Conservation (phyloP, 2,329 filamentous ascomycete genomes). For the Pseudopyrenochaeta lycopersici region DNA sequence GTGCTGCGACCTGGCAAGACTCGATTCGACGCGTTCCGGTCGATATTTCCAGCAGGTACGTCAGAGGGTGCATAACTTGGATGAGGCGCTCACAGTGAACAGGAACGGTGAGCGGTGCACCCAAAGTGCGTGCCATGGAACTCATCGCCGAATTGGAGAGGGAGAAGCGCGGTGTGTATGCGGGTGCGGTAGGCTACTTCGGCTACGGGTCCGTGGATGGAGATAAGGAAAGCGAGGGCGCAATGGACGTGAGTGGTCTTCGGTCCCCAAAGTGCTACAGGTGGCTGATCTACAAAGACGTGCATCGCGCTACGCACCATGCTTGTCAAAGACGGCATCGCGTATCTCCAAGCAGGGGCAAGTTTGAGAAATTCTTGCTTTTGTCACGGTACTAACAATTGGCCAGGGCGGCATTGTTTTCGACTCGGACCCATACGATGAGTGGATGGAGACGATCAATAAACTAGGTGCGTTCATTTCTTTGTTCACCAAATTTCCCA, state of each 20-base stretch:
- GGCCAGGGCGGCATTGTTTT: constrained; percentile 48
- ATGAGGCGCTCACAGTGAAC: constrained; percentile 16
- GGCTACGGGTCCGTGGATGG: constrained; percentile 79
- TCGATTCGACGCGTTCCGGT: constrained; percentile 93
- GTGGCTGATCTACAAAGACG: constrained; percentile 48
- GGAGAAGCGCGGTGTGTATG: constrained; percentile 95
- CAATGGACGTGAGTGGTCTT: constrained; percentile 73
- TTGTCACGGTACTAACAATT: constrained; percentile 28
- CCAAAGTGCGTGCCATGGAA: constrained; percentile 97
- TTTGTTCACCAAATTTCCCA: constrained; percentile 5
- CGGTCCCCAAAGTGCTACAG: constrained; percentile 14
- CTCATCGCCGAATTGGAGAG: constrained; percentile 92
- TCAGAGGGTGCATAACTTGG: constrained; percentile 20
- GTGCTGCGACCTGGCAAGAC: constrained; percentile 84
- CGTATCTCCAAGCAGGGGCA: constrained; percentile 85
- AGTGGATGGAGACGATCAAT: constrained; percentile 97
- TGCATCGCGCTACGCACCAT: constrained; percentile 87
- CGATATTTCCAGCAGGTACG: constrained; percentile 89
- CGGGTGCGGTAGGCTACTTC: constrained; percentile 96
- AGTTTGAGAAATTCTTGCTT: constrained; percentile 63
- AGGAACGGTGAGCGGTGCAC: constrained; percentile 86
- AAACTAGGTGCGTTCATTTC: constrained; percentile 70
- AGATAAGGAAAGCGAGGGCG: constrained; percentile 73
- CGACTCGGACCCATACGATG: constrained; percentile 88
- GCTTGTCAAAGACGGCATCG: constrained; percentile 89